These are phyloP conservation scores for Lathyrus aphaca DNA, from an alignment of 306 rosid species.

Conservation along the genomic window DNA sequence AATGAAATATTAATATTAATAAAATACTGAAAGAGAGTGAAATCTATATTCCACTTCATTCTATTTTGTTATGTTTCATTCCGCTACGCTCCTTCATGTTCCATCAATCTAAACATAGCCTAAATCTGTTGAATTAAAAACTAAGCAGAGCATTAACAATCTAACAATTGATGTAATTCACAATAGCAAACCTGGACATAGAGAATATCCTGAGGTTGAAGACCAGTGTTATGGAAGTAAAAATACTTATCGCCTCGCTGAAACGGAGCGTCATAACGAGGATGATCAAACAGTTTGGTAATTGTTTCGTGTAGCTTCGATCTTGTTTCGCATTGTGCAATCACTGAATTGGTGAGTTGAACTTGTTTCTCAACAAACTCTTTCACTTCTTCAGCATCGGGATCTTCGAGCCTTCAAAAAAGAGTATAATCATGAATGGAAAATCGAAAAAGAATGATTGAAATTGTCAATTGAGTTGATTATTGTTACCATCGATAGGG, in stretches of 20 bases:
- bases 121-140: no score
- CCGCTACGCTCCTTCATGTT: no score
- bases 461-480: neutral
- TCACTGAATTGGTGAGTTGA: constrained; percentile 70
- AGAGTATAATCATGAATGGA: neutral
- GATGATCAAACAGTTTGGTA: constrained; percentile 83
- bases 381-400: constrained; percentile 86
- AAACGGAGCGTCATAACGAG: constrained; percentile 76
- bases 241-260: constrained; percentile 72
- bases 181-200: constrained; percentile 74
- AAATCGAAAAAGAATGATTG: neutral
- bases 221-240: constrained; percentile 83
- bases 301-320: constrained; percentile 66
- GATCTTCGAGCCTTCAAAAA: constrained; percentile 84
- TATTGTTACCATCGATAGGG: constrained; percentile 81
- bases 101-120: no score
- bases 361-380: constrained; percentile 79
- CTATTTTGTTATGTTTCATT: no score
- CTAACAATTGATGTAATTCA: no score
- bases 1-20: no score
- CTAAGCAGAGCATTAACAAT: no score
- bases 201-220: constrained; percentile 75
- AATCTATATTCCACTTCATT: no score
- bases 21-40: no score
- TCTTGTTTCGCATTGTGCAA: constrained; percentile 68